Evolutionary conservation across 2,329 filamentous ascomycete genomes (phyloP), one percentile per base, ranked within the genome.

Genomic region (Raffaelea arxii): DNA sequence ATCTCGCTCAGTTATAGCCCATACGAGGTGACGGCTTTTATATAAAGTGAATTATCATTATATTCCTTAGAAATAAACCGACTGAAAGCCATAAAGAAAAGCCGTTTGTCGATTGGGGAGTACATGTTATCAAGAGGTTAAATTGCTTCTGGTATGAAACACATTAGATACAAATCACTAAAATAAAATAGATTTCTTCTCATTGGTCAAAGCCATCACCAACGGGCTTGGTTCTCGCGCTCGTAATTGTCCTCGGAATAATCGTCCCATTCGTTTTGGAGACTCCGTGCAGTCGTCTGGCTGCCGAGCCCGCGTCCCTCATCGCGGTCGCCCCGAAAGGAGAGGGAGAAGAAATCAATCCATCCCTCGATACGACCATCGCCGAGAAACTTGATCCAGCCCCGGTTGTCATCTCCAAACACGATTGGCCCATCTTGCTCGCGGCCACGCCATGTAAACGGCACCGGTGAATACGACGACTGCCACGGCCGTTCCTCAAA

Each of bases 401-500:
- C 44, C 19, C 16, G 19, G 38, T 46, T 36, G 6, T n/a, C 2
- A 19, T 43, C 41, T 22, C 38, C 44, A 27, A 41, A 46, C 11
- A n/a, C n/a, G 30, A 36, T 42, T 5, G 25, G 27, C 3, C 44
- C 44, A 2, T 46, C 38, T 4, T 5, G 44, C 30, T 46, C 44
- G 2, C 39, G 38, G 44, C 39, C 44, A 37, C 44, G 44, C 39
- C 44, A 46, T 2, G 11, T 36, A 22, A 46, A 42, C 22, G 44
- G 39, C 4, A 42, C 7, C 18, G 18, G 7, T 6, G 16, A 25
- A 23, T 42, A 23, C 27, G 44, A 46, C 32, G 44, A 42, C 23
- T 46, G 16, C 38, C 39, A 46, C 9, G 44, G 39, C 27, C 44
- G 44, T 18, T 46, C 39, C 2, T 37, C 22, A 21, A 46, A 46